Conservation (phyloP, 2,329 filamentous ascomycete genomes). For the Trichoderma breve region DNA sequence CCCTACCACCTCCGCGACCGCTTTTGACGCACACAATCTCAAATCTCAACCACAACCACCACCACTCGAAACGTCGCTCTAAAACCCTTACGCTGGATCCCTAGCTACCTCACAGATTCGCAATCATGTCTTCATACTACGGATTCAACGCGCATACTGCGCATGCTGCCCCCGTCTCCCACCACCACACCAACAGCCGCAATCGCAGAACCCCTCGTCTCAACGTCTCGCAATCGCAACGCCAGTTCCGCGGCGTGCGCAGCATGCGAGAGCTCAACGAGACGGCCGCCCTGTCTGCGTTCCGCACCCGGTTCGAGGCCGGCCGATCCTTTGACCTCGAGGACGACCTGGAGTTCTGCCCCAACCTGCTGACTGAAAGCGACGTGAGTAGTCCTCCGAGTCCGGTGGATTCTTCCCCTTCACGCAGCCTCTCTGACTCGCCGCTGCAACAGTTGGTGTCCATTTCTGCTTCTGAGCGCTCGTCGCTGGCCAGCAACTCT, state of each 20-base stretch:
- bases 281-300: constrained; percentile 70
- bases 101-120: constrained; percentile 12
- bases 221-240: constrained; percentile 74
- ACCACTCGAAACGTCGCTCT: not conserved
- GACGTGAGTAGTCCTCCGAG: constrained; percentile 64
- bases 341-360: constrained; percentile 95
- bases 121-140: constrained; percentile 63
- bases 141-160: constrained; percentile 60
- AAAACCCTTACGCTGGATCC: constrained; percentile 13
- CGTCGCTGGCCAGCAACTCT: constrained; percentile 90
- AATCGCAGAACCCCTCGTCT: constrained; percentile 81
- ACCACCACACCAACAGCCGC: constrained; percentile 69
- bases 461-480: constrained; percentile 90
- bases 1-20: constrained; percentile 2
- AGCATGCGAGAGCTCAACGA: constrained; percentile 85
- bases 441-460: constrained; percentile 69
- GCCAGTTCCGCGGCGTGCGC: constrained; percentile 81
- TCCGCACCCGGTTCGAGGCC: constrained; percentile 85
- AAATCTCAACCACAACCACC: not conserved
- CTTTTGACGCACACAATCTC: not conserved
- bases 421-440: constrained; percentile 34
- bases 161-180: constrained; percentile 59
- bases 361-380: constrained; percentile 84
- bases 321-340: constrained; percentile 93
- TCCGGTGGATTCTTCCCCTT: constrained; percentile 22